Evolutionary conservation across 495 filamentous ascomycete genomes (phyloP).

Genomic region (Lasiosphaeria hispida): DNA sequence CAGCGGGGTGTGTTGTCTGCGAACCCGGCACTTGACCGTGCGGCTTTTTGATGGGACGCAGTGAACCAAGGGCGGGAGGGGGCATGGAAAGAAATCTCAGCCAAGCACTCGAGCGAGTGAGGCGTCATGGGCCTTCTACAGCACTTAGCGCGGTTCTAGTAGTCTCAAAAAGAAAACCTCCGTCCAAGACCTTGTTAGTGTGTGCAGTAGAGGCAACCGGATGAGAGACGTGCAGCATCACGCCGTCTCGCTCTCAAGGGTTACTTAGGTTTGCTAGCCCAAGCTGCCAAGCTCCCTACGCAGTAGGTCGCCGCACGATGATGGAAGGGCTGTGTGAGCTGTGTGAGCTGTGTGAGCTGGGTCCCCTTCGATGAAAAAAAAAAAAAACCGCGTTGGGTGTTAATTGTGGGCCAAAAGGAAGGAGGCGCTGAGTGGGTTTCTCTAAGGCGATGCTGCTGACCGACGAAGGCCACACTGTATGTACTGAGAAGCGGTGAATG

Average conservation of each 20-base stretch:
- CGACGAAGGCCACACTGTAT: constrained; percentile 6
- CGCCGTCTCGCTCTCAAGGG: no score
- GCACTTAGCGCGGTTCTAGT: neutral
- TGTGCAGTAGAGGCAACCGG: no score
- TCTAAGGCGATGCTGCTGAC: constrained; percentile 12
- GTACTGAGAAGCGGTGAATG: constrained; percentile 10
- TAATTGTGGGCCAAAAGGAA: neutral
- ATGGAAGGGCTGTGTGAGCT: constrained; percentile 13
- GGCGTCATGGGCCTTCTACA: neutral
- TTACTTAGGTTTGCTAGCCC: no score
- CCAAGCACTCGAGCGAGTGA: neutral
- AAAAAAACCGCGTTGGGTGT: no score
- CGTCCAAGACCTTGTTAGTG: no score
- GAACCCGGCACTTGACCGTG: neutral
- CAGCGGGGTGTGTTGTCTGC: neutral
- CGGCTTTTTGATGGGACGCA: neutral
- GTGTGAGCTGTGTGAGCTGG: neutral
- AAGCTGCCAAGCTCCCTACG: no score
- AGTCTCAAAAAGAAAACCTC: no score
- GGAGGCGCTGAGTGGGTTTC: neutral
- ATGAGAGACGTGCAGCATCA: no score
- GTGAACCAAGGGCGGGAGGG: no score
- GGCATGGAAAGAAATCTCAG: neutral
- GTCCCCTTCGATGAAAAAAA: neutral
- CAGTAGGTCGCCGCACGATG: constrained; percentile 6